Base-by-base conservation (phyloP, 345 rosid genomes). In the Punica granatum region DNA sequence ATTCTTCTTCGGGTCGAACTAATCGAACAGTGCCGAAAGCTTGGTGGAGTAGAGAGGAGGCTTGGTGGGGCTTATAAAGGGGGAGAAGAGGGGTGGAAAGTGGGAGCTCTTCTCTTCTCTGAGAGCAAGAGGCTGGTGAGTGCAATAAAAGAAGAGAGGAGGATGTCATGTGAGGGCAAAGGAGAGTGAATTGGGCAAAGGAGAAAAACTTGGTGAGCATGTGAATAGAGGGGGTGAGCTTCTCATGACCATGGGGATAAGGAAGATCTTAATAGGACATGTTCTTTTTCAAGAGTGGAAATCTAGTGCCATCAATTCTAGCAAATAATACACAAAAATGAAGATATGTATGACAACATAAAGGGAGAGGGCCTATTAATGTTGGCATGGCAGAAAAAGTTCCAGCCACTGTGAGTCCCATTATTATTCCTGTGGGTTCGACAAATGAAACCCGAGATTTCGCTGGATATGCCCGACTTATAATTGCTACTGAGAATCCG, bases 41-140 rank as follows among this genome's bases (percentile, higher is more conserved):
- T 14, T 43, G 4, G 53, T 26, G 34, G 44, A 51, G 31, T 14
- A 9, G 43, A 53, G 28, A 16, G 28, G 7, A 8, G 39, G 60
- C 43, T 36, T 7, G 7, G 69, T 48, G 15, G 42, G 43, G 43
- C 60, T 70, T 63, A 63, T 56, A 56, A 59, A 48, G 23, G 31
- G 65, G n/a, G 10, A n/a, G 41, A 48, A 43, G 25, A 46, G 61
- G 67, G 3, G 28, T 49, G 70, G 41, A 72, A 67, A 67, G 60
- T 37, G 36, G 21, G 6, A 32, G 64, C n/a, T n/a, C n/a, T n/a
- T n/a, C 39, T 46, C 39, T 42, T 72, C 74, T 49, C 23, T 60
- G 51, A 73, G 67, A n/a, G 79, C 77, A 74, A 67, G 82, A 75
- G 75, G 72, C 70, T 62, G 82, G 78, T 76, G 88, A 76, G 67